phyloP scores from a whole-genome alignment of 768 basidiomycete genomes.

The Podaxis sp. region DNA sequence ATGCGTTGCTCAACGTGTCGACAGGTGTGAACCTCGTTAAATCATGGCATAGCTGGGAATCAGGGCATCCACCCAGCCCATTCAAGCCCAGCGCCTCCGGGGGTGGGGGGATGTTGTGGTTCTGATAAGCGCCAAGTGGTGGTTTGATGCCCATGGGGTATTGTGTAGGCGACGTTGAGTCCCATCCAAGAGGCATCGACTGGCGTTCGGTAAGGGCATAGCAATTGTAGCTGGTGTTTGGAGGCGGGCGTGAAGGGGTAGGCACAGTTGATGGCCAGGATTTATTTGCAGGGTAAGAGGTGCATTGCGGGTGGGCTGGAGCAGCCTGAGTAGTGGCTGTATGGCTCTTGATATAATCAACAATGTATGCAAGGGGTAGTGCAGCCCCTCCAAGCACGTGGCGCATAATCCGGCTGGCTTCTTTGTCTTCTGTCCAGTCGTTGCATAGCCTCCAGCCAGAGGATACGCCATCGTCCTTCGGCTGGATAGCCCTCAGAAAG shows the following conservation, averaged over 20 bases:
- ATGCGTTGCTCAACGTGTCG: background rate
- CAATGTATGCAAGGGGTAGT: conserved; percentile 54
- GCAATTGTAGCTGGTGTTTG: background rate
- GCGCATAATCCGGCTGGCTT: conserved; percentile 60
- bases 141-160: background rate
- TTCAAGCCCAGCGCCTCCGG: background rate
- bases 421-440: conserved; percentile 77
- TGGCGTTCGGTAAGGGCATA: background rate
- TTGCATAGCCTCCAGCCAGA: conserved; percentile 62
- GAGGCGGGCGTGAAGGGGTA: background rate
- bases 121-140: background rate
- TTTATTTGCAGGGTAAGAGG: background rate
- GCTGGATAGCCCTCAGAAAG: conserved; percentile 40
- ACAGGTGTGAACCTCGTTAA: background rate
- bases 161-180: conserved; percentile 21
- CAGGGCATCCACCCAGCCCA: background rate
- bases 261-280: background rate
- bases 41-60: background rate
- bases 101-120: background rate
- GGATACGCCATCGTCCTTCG: conserved; percentile 26
- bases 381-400: conserved; percentile 68
- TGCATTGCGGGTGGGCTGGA: background rate
- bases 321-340: background rate
- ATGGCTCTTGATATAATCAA: conserved; percentile 36
- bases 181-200: background rate